A percentile compares a stretch with the other conserved stretches of the same genome.
Evolutionary conservation across 2,329 filamentous ascomycete genomes (phyloP).

Genomic region (Alternaria sp.): DNA sequence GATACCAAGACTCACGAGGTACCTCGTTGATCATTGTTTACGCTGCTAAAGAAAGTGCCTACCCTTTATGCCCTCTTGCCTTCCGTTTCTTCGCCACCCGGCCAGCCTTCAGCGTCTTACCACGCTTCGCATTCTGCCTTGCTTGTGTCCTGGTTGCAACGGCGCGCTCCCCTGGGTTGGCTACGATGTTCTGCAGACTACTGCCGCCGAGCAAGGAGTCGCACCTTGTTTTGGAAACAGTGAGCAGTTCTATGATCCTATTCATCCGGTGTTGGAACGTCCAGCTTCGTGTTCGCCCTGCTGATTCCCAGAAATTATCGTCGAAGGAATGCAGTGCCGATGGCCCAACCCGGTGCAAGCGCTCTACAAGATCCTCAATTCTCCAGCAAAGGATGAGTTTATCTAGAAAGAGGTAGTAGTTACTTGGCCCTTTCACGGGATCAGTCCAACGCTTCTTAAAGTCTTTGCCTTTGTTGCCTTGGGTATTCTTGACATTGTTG

Average conservation of each 20-base stretch:
- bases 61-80: background rate
- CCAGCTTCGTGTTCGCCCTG: background rate
- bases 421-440: background rate
- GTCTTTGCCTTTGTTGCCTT: background rate
- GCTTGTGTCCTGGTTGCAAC: background rate
- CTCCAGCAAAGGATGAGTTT: slow-evolving; percentile 7
- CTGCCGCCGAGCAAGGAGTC: background rate
- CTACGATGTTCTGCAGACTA: slow-evolving; percentile 4
- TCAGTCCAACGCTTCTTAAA: slow-evolving; percentile 1
- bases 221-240: slow-evolving; percentile 4
- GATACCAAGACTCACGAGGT: background rate
- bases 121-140: background rate
- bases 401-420: background rate
- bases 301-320: background rate
- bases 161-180: background rate
- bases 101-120: background rate
- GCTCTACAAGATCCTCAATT: background rate
- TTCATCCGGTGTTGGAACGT: slow-evolving; percentile 1
- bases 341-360: background rate
- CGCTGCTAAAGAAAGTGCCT: background rate
- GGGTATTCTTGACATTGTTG: background rate
- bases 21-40: background rate
- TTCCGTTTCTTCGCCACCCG: background rate
- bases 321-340: background rate
- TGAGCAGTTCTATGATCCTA: background rate